phyloP scores from a whole-genome alignment of 768 basidiomycete species.

The Lyophyllum shimeji region DNA sequence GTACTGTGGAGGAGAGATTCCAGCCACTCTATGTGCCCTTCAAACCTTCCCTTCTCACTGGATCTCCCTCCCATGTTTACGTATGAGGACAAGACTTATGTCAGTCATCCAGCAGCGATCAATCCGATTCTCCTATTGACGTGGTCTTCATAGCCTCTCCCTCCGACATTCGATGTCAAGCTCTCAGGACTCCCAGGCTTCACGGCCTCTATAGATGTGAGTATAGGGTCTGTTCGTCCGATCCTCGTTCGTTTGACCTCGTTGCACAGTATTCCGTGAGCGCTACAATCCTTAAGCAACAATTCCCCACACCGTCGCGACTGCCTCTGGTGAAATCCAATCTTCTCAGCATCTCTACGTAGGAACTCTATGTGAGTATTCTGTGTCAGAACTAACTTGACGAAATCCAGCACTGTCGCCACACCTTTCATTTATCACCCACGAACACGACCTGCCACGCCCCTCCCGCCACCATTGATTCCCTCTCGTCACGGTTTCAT shows the following conservation, averaged over 20 bases:
- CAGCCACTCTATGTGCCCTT: conserved; percentile 46
- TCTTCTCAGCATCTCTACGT: conserved; percentile 57
- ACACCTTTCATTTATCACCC: conserved; percentile 61
- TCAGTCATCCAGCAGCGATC: conserved; percentile 26
- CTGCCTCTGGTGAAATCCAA: conserved; percentile 49
- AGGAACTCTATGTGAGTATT: conserved; percentile 20
- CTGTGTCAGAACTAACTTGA: conserved; percentile 3
- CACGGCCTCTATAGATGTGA: conserved; percentile 55
- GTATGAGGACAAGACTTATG: conserved; percentile 57
- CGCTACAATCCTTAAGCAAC: conserved; percentile 47
- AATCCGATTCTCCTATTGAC: conserved; percentile 6
- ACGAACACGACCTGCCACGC: conserved; percentile 56
- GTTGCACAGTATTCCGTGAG: conserved; percentile 53
- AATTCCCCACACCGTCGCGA: conserved; percentile 34
- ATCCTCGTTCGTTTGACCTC: background rate
- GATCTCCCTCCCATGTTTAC: conserved; percentile 58
- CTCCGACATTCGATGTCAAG: conserved; percentile 69
- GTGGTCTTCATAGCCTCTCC: conserved; percentile 51
- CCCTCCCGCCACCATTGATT: conserved; percentile 48
- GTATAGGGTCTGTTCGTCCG: conserved; percentile 5
- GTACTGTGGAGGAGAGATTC: conserved; percentile 59
- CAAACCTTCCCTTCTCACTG: conserved; percentile 51
- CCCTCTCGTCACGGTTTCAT: conserved; percentile 38
- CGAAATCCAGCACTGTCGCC: conserved; percentile 45
- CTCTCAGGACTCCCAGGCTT: conserved; percentile 75